Evolutionary conservation across 495 filamentous ascomycete species (phyloP).

Genomic region (Friedmanniomyces endolithicus): DNA sequence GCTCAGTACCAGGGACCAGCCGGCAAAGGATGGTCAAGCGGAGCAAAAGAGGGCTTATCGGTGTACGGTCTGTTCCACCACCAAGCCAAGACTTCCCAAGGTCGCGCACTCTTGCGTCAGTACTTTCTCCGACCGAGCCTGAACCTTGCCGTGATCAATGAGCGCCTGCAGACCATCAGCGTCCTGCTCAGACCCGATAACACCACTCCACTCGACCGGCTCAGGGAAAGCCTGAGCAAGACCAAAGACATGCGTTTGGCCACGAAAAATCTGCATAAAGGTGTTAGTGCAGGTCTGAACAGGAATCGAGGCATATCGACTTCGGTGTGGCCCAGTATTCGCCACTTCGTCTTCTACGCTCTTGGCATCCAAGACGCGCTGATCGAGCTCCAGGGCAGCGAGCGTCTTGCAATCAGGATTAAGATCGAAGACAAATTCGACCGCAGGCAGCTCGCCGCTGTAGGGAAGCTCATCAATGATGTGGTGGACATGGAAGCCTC

Average conservation of each 20-base stretch:
- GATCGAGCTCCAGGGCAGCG: slow-evolving; percentile 45
- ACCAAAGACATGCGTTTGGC: slow-evolving; percentile 69
- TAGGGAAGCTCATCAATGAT: slow-evolving; percentile 59
- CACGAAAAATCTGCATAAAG: slow-evolving; percentile 61
- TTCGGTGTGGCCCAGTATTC: slow-evolving; percentile 54
- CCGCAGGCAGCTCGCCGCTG: slow-evolving; percentile 38
- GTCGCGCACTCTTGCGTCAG: slow-evolving; percentile 60
- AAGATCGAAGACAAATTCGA: slow-evolving; percentile 40
- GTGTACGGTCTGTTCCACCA: slow-evolving; percentile 72
- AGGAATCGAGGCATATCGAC: slow-evolving; percentile 46
- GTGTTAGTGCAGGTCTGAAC: slow-evolving; percentile 51
- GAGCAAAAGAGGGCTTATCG: slow-evolving; percentile 79
- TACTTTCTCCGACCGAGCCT: slow-evolving; percentile 75
- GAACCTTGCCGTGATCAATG: slow-evolving; percentile 52
- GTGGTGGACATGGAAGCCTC: slow-evolving; percentile 77
- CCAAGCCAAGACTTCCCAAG: slow-evolving; percentile 70
- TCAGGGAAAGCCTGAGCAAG: slow-evolving; percentile 53
- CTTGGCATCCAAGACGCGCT: slow-evolving; percentile 57
- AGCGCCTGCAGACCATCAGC: slow-evolving; percentile 58
- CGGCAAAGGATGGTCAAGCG: slow-evolving; percentile 39
- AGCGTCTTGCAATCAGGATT: slow-evolving; percentile 41
- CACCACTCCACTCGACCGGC: slow-evolving; percentile 37
- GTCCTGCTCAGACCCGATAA: slow-evolving; percentile 64
- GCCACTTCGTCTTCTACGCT: slow-evolving; percentile 52
- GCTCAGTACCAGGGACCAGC: slow-evolving; percentile 67